Percentiles rank a stretch among this genome's conserved stretches.
These are phyloP conservation scores for Xanthoconium stramineum DNA, from an alignment of 768 basidiomycete species.

Conservation along the genomic window DNA sequence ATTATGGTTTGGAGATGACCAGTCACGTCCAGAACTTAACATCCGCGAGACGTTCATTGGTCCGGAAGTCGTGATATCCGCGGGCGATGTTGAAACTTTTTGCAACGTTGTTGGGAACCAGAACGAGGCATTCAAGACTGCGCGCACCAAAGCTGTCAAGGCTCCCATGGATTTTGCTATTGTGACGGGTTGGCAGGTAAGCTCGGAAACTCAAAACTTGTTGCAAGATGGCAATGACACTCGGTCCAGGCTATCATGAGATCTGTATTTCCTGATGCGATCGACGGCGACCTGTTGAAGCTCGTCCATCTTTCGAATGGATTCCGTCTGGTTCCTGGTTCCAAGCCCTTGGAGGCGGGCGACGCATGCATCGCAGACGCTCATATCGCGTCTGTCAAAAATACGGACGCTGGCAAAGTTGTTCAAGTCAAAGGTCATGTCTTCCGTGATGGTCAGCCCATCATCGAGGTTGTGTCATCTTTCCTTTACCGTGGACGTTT, in stretches of 20 bases:
- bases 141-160: constrained; percentile 61
- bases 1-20: constrained; percentile 92
- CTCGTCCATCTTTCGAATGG: constrained; percentile 97
- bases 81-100: constrained; percentile 79
- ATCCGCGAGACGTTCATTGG: constrained; percentile 82
- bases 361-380: constrained; percentile 91
- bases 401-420: constrained; percentile 87
- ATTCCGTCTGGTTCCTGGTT: constrained; percentile 83
- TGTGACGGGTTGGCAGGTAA: constrained; percentile 96
- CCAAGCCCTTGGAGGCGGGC: constrained; percentile 72
- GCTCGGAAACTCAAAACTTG: constrained; percentile 23
- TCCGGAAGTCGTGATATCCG: constrained; percentile 79
- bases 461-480: constrained; percentile 91
- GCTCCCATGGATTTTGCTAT: constrained; percentile 99
- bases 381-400: constrained; percentile 83
- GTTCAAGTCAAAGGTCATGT: constrained; percentile 89
- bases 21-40: constrained; percentile 71
- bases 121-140: constrained; percentile 83
- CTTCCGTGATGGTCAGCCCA: constrained; percentile 68
- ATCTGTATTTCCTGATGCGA: constrained; percentile 87
- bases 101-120: constrained; percentile 93
- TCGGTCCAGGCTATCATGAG: constrained; percentile 90
- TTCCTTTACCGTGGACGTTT: constrained; percentile 98
- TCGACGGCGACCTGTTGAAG: constrained; percentile 93
- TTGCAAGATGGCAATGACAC: constrained; percentile 3